Evolutionary conservation across 2,329 filamentous ascomycete genomes (phyloP).

Genomic region (Venturia carpophila): DNA sequence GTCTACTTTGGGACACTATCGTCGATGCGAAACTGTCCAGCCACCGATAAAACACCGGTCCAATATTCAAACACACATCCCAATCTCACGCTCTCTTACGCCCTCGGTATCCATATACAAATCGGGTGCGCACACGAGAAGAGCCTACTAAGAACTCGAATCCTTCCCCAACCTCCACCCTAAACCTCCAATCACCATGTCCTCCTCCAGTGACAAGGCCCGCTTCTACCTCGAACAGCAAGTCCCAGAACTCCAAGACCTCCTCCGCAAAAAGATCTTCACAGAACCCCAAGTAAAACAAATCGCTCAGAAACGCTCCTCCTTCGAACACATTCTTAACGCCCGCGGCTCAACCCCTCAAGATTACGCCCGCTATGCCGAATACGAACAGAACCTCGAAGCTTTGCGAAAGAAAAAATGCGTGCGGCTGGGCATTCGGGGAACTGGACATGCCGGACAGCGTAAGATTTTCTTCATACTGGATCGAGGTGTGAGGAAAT

Average conservation of each 20-base stretch:
- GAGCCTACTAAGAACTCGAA: background rate
- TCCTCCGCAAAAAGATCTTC: conserved; percentile 88
- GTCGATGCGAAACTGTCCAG: background rate
- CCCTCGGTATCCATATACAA: background rate
- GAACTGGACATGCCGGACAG: conserved; percentile 61
- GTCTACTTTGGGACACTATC: background rate
- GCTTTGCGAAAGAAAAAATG: conserved; percentile 73
- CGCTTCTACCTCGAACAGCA: conserved; percentile 90
- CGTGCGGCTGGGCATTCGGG: conserved; percentile 67
- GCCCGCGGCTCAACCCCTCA: conserved; percentile 66
- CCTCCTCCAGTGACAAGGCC: conserved; percentile 83
- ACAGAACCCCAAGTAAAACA: conserved; percentile 82
- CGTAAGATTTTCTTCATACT: conserved; percentile 82
- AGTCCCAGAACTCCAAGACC: conserved; percentile 85
- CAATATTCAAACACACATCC: background rate
- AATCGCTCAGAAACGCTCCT: conserved; percentile 82
- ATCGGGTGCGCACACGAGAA: background rate
- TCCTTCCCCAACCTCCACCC: background rate
- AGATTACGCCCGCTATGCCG: conserved; percentile 79
- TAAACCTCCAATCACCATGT: conserved; percentile 48
- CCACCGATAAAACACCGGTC: background rate
- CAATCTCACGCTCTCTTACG: background rate
- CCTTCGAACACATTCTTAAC: conserved; percentile 87
- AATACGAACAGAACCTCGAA: conserved; percentile 61
- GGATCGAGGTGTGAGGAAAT: conserved; percentile 75